Base-by-base conservation (phyloP, 2,329 filamentous ascomycete species). In the Sporothrix variecibatus region DNA sequence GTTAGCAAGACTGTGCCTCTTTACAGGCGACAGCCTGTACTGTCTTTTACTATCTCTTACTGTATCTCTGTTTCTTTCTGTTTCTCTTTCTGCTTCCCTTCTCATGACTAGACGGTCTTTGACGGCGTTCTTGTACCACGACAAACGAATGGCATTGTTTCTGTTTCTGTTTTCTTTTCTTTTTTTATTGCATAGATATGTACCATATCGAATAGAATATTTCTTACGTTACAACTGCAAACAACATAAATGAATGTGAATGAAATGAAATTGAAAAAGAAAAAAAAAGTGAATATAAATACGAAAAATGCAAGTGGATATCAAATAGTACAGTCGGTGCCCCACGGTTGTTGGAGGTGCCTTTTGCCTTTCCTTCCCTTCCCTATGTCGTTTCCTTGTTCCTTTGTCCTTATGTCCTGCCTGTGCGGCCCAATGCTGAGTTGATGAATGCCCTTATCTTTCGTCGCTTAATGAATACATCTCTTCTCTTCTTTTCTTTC, bases 231-330 rank as follows among this genome's bases (percentile, higher is more conserved):
- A 43, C 7, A 11, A 12, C 15, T 49, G 43, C 34, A 26, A 26
- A 38, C n/a, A 3, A 64, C 8, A 53, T 8, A 3, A 26, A 28
- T 56, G n/a, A 9, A 9, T 56, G 26, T 28, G 23, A 56, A 56
- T 12, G 4, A 56, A 23, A 43, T 43, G 40, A 43, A 43, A 9
- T 11, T 46, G 43, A 46, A 17, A 28, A 15, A 31, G 17, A 60
- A 31, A 7, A 34, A 38, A n/a, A 34, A 34, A 46, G 15, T 67
- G 12, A 20, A n/a, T 53, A 17, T 23, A 23, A 11, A 8, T 26
- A 23, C 20, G 20, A 17, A 64, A 40, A 40, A 64, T 38, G 34
- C 31, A 64, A 67, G 62, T 67, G 62, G 62, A 67, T 67, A 67
- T 67, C 38, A 67, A 49, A 67, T 67, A 67, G 3, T 26, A 43